A percentile compares a stretch with the other conserved stretches of the same genome.
Evolutionary conservation across 495 filamentous ascomycete species (phyloP).

Genomic region (Aspergillus asperescens): DNA sequence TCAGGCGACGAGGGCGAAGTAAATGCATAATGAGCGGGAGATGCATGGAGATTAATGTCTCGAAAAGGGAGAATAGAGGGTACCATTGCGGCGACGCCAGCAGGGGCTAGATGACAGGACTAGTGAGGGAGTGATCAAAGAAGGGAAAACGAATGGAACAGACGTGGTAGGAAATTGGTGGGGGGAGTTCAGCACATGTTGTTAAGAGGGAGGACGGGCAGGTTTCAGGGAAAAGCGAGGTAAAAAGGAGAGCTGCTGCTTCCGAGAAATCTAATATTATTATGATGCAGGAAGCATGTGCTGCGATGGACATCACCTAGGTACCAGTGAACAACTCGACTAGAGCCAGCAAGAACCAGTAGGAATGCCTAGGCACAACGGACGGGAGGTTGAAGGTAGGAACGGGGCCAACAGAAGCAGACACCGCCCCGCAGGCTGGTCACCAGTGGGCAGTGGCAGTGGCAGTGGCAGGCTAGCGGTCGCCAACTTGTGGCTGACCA

Average conservation of each 20-base stretch:
- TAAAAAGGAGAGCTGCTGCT: background rate
- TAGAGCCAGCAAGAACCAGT: background rate
- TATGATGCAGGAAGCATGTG: constrained; percentile 16
- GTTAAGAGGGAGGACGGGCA: background rate
- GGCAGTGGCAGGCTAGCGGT: constrained; percentile 5
- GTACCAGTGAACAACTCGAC: constrained; percentile 6
- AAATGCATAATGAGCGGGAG: constrained; percentile 89
- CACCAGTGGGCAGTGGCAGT: constrained; percentile 14
- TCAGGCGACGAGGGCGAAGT: constrained; percentile 89
- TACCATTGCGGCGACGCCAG: constrained; percentile 44
- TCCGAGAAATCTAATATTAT: background rate
- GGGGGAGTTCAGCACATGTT: constrained; percentile 26
- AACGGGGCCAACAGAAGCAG: constrained; percentile 12
- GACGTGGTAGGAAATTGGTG: constrained; percentile 3
- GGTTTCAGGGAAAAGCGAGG: too few relatives aligned
- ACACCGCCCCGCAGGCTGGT: constrained; percentile 19
- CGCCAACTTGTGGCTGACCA: constrained; percentile 22
- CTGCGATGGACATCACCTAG: constrained; percentile 1
- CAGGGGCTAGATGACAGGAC: constrained; percentile 1
- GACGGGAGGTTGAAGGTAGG: background rate
- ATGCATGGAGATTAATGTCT: constrained; percentile 93
- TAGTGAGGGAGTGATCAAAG: constrained; percentile 8
- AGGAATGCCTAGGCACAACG: constrained; percentile 3
- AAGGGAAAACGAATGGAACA: background rate
- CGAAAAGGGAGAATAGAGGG: constrained; percentile 68